These are phyloP conservation scores for Ascochyta rabiei DNA, from an alignment of 2,329 filamentous ascomycete species.

Conservation along the genomic window DNA sequence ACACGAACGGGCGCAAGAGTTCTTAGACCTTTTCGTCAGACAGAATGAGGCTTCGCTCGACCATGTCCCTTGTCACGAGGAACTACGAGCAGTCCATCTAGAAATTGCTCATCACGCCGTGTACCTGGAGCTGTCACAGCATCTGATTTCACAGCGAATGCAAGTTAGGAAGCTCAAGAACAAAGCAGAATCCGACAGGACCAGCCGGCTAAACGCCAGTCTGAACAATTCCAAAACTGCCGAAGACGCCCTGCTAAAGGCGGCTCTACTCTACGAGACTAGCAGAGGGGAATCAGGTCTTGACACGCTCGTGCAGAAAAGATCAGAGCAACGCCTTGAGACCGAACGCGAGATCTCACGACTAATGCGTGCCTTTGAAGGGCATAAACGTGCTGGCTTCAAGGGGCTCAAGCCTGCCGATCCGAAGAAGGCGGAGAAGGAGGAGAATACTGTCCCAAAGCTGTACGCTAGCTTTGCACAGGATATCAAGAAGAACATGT, in stretches of 20 bases:
- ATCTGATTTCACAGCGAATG: conserved; percentile 59
- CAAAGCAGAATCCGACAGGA: conserved; percentile 46
- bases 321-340: conserved; percentile 20
- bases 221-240: conserved; percentile 54
- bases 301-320: conserved; percentile 18
- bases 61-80: conserved; percentile 52
- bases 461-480: conserved; percentile 27
- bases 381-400: conserved; percentile 12
- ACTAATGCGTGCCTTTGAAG: conserved; percentile 26
- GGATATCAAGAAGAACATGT: conserved; percentile 22
- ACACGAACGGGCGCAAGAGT: conserved; percentile 59
- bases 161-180: conserved; percentile 49
- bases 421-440: conserved; percentile 7
- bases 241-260: conserved; percentile 61
- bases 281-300: conserved; percentile 22
- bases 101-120: conserved; percentile 57
- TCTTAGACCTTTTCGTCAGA: conserved; percentile 61
- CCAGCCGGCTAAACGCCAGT: conserved; percentile 52
- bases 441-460: conserved; percentile 14
- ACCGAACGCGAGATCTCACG: conserved; percentile 20
- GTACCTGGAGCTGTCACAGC: conserved; percentile 63
- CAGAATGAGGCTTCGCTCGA: conserved; percentile 43
- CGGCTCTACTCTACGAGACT: conserved; percentile 37
- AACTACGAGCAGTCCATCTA: conserved; percentile 53
- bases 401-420: conserved; percentile 7